Evolutionary conservation across 306 rosid species (phyloP).

Genomic region (Quercus engelmannii): DNA sequence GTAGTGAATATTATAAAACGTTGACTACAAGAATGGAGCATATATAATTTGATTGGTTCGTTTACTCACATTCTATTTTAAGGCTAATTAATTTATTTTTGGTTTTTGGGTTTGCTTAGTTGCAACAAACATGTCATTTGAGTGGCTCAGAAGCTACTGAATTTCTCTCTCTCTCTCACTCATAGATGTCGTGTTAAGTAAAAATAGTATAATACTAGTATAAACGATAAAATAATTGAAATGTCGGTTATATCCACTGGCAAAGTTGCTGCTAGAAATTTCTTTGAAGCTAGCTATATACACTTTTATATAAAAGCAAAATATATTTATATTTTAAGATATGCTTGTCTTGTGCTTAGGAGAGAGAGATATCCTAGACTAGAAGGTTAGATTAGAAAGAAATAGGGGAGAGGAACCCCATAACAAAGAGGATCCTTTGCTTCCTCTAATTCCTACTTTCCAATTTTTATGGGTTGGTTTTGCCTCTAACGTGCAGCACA

Average conservation of each 20-base stretch:
- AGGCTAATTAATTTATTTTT: background rate
- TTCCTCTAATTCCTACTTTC: background rate
- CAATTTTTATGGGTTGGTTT: background rate
- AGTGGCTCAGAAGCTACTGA: slow-evolving; percentile 37
- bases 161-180: slow-evolving; percentile 7
- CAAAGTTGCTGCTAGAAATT: slow-evolving; percentile 24
- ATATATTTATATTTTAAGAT: background rate
- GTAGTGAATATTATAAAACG: no score
- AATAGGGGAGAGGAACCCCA: slow-evolving; percentile 3
- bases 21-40: no score
- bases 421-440: slow-evolving; percentile 17
- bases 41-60: no score
- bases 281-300: slow-evolving; percentile 27
- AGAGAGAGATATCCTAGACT: background rate
- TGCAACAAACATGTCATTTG: slow-evolving; percentile 27
- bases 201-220: background rate
- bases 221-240: background rate
- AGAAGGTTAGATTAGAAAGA: background rate
- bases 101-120: slow-evolving; percentile 19
- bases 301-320: background rate
- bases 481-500: slow-evolving; percentile 31
- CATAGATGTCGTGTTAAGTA: slow-evolving; percentile 19
- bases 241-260: slow-evolving; percentile 22
- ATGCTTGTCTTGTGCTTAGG: slow-evolving; percentile 9
- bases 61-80: background rate